Evolutionary conservation across 345 rosid species (phyloP), one percentile per base, ranked within the genome.

Genomic region (Hirschfeldia incana): DNA sequence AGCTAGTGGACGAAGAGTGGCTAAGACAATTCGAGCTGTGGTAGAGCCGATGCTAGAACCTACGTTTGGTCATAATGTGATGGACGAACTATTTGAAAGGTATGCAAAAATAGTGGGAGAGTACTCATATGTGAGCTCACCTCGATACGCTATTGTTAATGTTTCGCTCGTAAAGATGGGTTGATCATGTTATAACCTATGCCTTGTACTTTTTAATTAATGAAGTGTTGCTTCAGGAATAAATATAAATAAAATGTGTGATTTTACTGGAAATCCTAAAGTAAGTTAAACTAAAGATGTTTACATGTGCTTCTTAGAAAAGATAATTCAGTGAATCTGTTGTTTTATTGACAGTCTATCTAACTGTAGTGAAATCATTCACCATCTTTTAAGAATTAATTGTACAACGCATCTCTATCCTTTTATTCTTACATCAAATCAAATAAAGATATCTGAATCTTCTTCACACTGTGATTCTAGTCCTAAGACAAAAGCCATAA

Each of bases 21-120:
- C 89, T 8, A 86, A 72, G 72, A 85, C 89, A 10, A 60, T 91
- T 70, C 83, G 94, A 73, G 98, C 98, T 0, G 97, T 89, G 39
- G 88, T 88, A 32, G 97, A 94, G 78, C 77, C 95, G 1, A 90
- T 94, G 90, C 69, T 94, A 7, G 78, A 79, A 57, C 69, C 83
- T 46, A 91, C 85, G 9, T 90, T 94, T 37, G 89, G 89, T 17
- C 44, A 57, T 6, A 65, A 78, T 34, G 80, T 86, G 5, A 83
- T 89, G 86, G 88, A 88, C 51, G 86, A 78, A 13, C 75, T 91
- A 21, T 91, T 91, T 51, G 46, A 46, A 39, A 82, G 88, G 65
- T 86, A 73, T 57, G 89, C 70, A 17, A 79, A 77, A 15, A 15
- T 84, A 32, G 91, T 88, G 62, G 89, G 85, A 61, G 83, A 82